Conservation (phyloP, 2,329 filamentous ascomycete genomes). For the Cercospora sesami region DNA sequence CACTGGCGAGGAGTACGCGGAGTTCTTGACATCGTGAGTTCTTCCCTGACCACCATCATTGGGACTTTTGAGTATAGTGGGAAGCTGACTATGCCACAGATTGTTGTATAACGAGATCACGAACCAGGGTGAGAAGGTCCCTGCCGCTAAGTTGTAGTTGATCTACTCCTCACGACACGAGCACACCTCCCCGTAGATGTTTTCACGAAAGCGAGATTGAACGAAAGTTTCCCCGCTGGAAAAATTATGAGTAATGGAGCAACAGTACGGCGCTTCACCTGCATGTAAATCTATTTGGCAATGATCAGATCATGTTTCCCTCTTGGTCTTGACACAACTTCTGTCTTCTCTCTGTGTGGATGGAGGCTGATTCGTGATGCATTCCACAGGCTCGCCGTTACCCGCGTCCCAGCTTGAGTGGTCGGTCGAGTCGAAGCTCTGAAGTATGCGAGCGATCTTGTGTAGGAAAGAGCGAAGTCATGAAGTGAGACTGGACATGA, state of each 20-base stretch:
- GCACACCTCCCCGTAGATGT: background rate
- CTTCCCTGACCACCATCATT: constrained; percentile 23
- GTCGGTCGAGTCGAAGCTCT: background rate
- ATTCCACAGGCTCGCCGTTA: background rate
- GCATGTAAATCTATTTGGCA: background rate
- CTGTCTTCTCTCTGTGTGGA: background rate
- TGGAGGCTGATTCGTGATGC: background rate
- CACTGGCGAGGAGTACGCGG: constrained; percentile 94
- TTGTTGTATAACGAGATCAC: constrained; percentile 88
- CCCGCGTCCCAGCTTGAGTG: constrained; percentile 2
- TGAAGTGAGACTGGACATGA: background rate
- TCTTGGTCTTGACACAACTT: background rate
- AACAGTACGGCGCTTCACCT: constrained; percentile 2
- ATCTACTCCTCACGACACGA: background rate
- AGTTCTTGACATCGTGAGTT: constrained; percentile 84
- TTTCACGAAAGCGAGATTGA: background rate
- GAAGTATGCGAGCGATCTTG: background rate
- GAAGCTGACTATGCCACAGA: constrained; percentile 45
- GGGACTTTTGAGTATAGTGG: background rate
- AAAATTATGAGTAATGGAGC: background rate
- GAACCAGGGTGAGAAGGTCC: constrained; percentile 64
- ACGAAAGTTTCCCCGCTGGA: background rate
- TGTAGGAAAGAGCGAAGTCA: background rate
- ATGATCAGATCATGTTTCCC: background rate
- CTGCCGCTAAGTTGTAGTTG: constrained; percentile 47